Evolutionary conservation across 1,284 basidiomycete species (phyloP).

Genomic region (Ustilago tritici): DNA sequence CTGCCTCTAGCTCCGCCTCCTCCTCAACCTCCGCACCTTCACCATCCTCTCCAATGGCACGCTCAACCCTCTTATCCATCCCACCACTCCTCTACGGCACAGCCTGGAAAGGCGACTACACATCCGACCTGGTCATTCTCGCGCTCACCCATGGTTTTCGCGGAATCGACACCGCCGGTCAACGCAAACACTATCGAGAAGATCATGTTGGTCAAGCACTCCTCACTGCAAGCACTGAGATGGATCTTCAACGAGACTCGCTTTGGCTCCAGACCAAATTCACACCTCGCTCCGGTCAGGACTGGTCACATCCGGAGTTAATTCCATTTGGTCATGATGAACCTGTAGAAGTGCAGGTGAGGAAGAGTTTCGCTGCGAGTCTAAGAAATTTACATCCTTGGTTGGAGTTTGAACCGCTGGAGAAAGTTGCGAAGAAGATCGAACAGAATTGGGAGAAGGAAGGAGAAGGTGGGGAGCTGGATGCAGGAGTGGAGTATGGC

Average conservation of each 20-base stretch:
- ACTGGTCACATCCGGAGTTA: slow-evolving; percentile 39
- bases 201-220: slow-evolving; percentile 64
- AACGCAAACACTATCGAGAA: slow-evolving; percentile 67
- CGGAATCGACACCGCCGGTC: slow-evolving; percentile 65
- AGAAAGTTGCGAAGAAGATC: slow-evolving; percentile 22
- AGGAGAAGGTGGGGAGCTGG: slow-evolving; percentile 11
- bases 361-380: slow-evolving; percentile 44
- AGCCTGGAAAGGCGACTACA: slow-evolving; percentile 64
- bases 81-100: slow-evolving; percentile 66
- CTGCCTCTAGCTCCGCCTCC: slow-evolving; percentile 10
- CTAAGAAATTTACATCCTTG: slow-evolving; percentile 55
- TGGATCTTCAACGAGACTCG: slow-evolving; percentile 43
- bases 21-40: background rate
- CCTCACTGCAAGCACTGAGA: slow-evolving; percentile 33
- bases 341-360: slow-evolving; percentile 53
- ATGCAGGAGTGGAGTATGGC: slow-evolving; percentile 42
- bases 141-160: slow-evolving; percentile 63
- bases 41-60: slow-evolving; percentile 10
- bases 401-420: slow-evolving; percentile 34
- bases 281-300: slow-evolving; percentile 62
- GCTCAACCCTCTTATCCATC: slow-evolving; percentile 32
- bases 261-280: slow-evolving; percentile 68
- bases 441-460: slow-evolving; percentile 14
- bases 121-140: slow-evolving; percentile 54
- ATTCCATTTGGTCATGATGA: slow-evolving; percentile 55